Evolutionary conservation across 352 stramenopile genomes (phyloP), one percentile per base, ranked within the genome.

Genomic region (Pythium pyrilobum): DNA sequence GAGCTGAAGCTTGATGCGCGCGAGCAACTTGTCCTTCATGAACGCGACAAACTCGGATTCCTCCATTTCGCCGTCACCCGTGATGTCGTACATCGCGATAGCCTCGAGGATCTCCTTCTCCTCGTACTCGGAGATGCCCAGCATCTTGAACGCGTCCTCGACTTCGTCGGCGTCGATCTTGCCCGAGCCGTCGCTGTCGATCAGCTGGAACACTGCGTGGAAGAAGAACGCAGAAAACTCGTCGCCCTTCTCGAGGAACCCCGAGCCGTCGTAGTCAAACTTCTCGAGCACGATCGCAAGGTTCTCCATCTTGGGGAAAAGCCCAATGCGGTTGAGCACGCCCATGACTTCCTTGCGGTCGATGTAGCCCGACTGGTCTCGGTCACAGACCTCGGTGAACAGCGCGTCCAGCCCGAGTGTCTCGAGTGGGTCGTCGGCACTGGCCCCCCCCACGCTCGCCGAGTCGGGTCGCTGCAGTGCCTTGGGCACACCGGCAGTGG

Each of bases 41-140:
- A 91, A 88, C 53, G 87, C 77, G 10, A 90, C 63, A 56, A 94
- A 94, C 50, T 92, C 81, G n/a, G 56, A 73, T 43, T 84, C 72
- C 52, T 94, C 83, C 66, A 94, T 89, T 50, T 86, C 81, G 20
- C 76, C 77, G 40, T 89, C 81, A 15, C 73, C 78, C 16, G 66
- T 89, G 34, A 94, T 78, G 48, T 92, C 81, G 51, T 84, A 90
- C 13, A 69, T 71, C 6, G 75, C 69, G 36, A 94, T 87, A 16
- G 74, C 76, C 8, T 83, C 64, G 0, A 62, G 25, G 31, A 88
- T 83, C 33, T 92, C 77, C 24, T 85, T 71, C 34, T 85, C 76
- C 23, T 80, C 64, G 52, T 85, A 84, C 27, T 75, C 38, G 16
- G 67, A 10, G 16, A 91, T 72, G 2, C 79, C 81, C 11, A 92